Base-by-base conservation (phyloP, 2,329 filamentous ascomycete species). In the Sclerotinia subarctica region DNA sequence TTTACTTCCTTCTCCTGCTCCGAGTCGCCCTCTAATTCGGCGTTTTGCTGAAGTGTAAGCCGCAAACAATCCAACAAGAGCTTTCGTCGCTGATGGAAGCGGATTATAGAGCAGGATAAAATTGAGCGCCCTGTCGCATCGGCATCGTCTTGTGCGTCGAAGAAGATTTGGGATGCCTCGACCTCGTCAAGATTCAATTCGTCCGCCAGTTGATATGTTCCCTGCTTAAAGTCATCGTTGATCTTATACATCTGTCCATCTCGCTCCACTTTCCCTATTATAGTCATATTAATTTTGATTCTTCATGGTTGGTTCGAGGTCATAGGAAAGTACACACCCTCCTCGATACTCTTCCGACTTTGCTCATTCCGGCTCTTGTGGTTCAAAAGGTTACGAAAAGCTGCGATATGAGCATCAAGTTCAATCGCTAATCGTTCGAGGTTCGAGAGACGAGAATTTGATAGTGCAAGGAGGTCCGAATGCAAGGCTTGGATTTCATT, bases 101-200 rank as follows among this genome's bases (percentile, higher is more conserved):
- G 88, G 75, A 98, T 91, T 72, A 97, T 86, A 69, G 91, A 91
- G 73, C 90, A 90, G 77, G 94, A 89, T 66, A 93, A 84, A 69
- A 92, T 84, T 3, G 92, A 85, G 32, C 92, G 87, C 70, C 92
- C 92, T 6, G 93, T 82, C 21, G 86, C 82, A 56, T 86, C 83
- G 21, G 88, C 84, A 73, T 94, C 89, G 49, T 88, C 85, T 76
- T 92, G 86, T 24, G 91, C 88, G 67, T 90, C 88, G 64, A 96
- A 81, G 68, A 96, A 87, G 62, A 95, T 85, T 72, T 86, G 85
- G 13, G 93, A 91, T 24, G 94, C 90, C 74, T 95, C 87, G 68
- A 96, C 78, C 79, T 99, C 96, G 79, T 99, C 94, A 64, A 99
- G 83, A 75, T 97, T 89, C 70, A 97, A 83, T 73, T 93, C 92